Conservation (phyloP, 177 flowering plant species). For the Tripterygium wilfordii region DNA sequence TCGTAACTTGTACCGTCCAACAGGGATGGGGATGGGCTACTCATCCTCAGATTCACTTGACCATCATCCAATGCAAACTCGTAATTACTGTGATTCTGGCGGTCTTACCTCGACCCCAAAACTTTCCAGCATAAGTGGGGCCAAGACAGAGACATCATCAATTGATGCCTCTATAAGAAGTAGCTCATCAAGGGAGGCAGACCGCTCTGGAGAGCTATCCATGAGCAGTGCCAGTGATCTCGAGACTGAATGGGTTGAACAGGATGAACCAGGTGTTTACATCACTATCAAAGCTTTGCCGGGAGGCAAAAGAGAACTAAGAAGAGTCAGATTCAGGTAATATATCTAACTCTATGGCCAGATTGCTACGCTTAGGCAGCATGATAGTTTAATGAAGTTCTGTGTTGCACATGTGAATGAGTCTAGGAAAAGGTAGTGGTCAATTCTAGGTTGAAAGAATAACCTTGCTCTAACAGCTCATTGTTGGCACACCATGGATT, state of each 20-base stretch:
- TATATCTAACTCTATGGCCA: not conserved
- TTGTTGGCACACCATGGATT: no score
- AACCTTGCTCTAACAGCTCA: no score
- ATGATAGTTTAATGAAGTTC: no score
- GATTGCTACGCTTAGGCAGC: not conserved
- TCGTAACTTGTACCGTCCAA: conserved; percentile 34
- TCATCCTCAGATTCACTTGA: conserved; percentile 62
- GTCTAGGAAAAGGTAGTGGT: no score
- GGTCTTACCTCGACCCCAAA: conserved; percentile 53
- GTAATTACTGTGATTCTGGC: conserved; percentile 24
- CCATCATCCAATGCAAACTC: conserved; percentile 36
- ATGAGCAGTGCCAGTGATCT: conserved; percentile 82
- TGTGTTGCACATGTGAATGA: no score
- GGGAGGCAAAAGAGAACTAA: conserved; percentile 78
- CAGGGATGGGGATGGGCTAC: conserved; percentile 27
- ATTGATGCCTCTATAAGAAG: conserved; percentile 71
- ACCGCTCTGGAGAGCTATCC: conserved; percentile 80
- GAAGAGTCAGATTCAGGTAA: conserved; percentile 85
- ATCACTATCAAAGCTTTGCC: conserved; percentile 76
- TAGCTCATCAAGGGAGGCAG: conserved; percentile 80
- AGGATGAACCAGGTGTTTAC: conserved; percentile 94
- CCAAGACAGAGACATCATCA: conserved; percentile 57
- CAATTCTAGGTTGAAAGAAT: no score
- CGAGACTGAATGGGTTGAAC: conserved; percentile 91
- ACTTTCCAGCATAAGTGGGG: conserved; percentile 50